A percentile compares a stretch with the other conserved stretches of the same genome.
These are phyloP conservation scores for Suillus clintonianus DNA, from an alignment of 768 basidiomycete species.

Conservation along the genomic window DNA sequence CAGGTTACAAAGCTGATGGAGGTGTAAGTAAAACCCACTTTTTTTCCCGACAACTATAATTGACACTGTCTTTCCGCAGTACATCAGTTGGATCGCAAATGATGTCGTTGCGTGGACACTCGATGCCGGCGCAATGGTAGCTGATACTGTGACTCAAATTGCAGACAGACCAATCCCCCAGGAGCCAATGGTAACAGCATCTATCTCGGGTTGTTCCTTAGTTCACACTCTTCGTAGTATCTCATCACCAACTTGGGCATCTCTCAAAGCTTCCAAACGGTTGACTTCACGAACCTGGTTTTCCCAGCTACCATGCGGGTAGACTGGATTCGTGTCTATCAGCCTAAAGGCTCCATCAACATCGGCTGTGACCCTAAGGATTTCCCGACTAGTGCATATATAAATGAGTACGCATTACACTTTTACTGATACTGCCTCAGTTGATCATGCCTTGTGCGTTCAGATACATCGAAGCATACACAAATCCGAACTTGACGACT, in stretches of 20 bases:
- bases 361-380: conserved; percentile 82
- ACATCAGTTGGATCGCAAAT: conserved; percentile 79
- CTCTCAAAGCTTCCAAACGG: conserved; percentile 74
- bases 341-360: conserved; percentile 66
- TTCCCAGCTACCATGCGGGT: conserved; percentile 79
- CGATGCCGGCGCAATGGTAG: conserved; percentile 58
- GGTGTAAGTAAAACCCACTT: conserved; percentile 42
- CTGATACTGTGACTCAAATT: conserved; percentile 60
- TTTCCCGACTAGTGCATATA: conserved; percentile 83
- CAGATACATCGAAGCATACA: conserved; percentile 71
- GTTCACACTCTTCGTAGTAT: conserved; percentile 49
- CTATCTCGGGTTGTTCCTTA: background rate
- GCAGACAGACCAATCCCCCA: conserved; percentile 70
- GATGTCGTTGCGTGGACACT: conserved; percentile 70
- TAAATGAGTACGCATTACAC: conserved; percentile 56
- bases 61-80: conserved; percentile 38
- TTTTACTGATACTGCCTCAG: background rate
- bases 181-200: conserved; percentile 73
- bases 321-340: conserved; percentile 92
- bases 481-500: conserved; percentile 78
- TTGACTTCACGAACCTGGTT: conserved; percentile 68
- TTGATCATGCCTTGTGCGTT: conserved; percentile 7
- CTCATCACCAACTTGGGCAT: conserved; percentile 86
- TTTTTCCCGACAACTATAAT: background rate
- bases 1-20: conserved; percentile 35